Base-by-base conservation (phyloP, 2,329 filamentous ascomycete genomes). In the Ophiosphaerella korrae region DNA sequence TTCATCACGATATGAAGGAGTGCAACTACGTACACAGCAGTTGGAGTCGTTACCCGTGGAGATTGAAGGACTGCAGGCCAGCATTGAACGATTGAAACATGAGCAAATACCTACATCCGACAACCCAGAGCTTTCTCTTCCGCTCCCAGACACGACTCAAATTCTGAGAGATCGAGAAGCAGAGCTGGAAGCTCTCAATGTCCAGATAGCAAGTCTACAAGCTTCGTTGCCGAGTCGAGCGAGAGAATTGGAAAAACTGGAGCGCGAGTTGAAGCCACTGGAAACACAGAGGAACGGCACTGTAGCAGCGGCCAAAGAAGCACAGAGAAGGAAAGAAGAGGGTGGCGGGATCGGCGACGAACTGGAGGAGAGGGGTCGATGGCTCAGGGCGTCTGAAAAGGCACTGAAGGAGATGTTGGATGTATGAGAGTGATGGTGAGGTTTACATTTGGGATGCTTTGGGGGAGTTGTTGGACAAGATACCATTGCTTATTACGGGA, bases 361-460 rank as follows among this genome's bases (percentile, higher is more conserved):
- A 63, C 71, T 92, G 29, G 89, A 92, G 70, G 87, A 89, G 72
- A 82, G 85, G 61, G 89, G 87, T 5, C 79, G 88, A 58, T 93
- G 89, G 89, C 85, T 86, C 74, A 82, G 84, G 58, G 86, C 86
- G 14, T 85, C 84, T n/a, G 88, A 91, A 66, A 75, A 77, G 7
- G 81, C 75, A 12, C 70, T 92, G 70, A 84, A 77, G 65, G 79
- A 82, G 51, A 84, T 89, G 74, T 67, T 91, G 60, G 84, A 86
- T 57, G 76, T 85, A 21, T 21, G 18, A n/a, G n/a, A n/a, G n/a
- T n/a, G n/a, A n/a, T n/a, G n/a, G n/a, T n/a, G n/a, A n/a, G n/a
- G n/a, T n/a, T n/a, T n/a, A n/a, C n/a, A n/a, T n/a, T n/a, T n/a
- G n/a, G n/a, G n/a, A n/a, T n/a, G 53, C 50, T 57, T 53, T 32